Percentiles rank a stretch among this genome's conserved stretches.
Evolutionary conservation across 176 grass and related monocot species (phyloP).

Genomic region (Avena atlantica): DNA sequence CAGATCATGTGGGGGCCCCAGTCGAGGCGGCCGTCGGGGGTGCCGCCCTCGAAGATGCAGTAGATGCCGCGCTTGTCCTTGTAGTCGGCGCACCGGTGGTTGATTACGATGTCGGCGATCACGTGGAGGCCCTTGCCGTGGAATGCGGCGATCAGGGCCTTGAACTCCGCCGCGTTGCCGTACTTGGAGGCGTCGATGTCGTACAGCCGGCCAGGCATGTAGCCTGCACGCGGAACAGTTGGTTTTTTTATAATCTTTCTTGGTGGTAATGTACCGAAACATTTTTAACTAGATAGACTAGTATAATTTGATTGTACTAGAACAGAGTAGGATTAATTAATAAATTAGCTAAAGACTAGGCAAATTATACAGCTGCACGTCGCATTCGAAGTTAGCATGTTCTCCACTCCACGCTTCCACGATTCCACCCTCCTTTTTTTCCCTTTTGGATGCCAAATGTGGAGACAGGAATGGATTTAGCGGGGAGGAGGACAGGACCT

Average conservation of each 20-base stretch:
- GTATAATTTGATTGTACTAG: neutral
- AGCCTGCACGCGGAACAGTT: neutral
- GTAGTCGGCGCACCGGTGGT: conserved; percentile 58
- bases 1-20: conserved; percentile 81
- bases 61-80: conserved; percentile 65
- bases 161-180: too few relatives aligned
- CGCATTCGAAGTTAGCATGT: neutral
- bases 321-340: neutral
- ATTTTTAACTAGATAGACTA: neutral
- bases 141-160: too few relatives aligned
- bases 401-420: neutral
- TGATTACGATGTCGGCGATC: conserved; percentile 57
- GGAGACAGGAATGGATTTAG: neutral
- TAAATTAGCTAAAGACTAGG: neutral
- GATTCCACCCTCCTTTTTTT: neutral
- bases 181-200: too few relatives aligned
- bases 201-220: too few relatives aligned
- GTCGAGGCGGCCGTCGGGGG: conserved; percentile 58
- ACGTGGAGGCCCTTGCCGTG: conserved; percentile 52
- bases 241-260: neutral
- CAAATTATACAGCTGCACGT: neutral
- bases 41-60: conserved; percentile 77
- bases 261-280: neutral
- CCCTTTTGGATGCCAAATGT: neutral
- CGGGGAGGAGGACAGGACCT: neutral